Percentiles rank a stretch among this genome's conserved stretches.
Conservation (phyloP, 164 flowering plant species). For the Chimonanthus praecox region DNA sequence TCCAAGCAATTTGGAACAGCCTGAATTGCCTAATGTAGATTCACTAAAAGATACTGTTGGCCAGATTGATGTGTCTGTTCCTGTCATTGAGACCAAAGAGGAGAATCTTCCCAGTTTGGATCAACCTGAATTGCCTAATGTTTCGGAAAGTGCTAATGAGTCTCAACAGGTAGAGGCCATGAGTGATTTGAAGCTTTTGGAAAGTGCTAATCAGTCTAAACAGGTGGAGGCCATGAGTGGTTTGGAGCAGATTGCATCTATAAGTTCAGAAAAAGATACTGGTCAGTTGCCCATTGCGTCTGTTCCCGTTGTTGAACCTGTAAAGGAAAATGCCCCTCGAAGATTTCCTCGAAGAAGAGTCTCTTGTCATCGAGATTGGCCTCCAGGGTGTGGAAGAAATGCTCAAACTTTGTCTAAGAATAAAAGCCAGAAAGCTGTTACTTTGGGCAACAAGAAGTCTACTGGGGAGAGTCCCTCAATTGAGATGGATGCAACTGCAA, state of each 20-base stretch:
- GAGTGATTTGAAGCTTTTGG: not conserved
- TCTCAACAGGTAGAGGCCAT: not conserved
- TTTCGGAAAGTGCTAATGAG: not conserved
- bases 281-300: not conserved
- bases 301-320: not conserved
- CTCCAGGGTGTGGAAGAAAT: slow-evolving; percentile 31
- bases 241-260: not conserved
- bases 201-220: not conserved
- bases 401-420: slow-evolving; percentile 23
- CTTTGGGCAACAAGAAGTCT: not conserved
- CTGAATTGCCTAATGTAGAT: not conserved
- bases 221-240: not conserved
- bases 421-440: slow-evolving; percentile 10
- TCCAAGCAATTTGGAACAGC: slow-evolving; percentile 2
- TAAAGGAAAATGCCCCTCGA: slow-evolving; percentile 4
- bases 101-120: not conserved
- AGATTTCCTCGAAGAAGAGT: slow-evolving; percentile 42
- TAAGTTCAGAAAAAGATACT: not conserved
- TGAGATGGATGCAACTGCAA: slow-evolving; percentile 1
- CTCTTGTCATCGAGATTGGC: slow-evolving; percentile 28
- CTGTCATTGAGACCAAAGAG: not conserved
- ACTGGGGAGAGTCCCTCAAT: not conserved
- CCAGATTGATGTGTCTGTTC: not conserved
- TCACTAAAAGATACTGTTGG: not conserved
- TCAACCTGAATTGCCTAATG: too few species aligned